These are phyloP conservation scores for Rutidosis leptorrhynchoides DNA, from an alignment of 129 eudicot species.

Conservation along the genomic window DNA sequence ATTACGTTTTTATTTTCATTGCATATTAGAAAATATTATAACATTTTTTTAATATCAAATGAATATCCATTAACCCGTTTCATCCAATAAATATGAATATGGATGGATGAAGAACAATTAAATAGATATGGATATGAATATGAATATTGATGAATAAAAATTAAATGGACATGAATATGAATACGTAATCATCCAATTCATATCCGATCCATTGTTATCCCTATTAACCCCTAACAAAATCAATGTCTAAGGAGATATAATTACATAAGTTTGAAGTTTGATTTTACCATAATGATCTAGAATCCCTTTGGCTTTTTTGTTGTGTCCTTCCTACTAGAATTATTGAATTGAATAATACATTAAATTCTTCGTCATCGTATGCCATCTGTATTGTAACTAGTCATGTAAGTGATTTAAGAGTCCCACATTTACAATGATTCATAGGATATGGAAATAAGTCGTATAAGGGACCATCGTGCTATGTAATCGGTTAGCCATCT, in stretches of 20 bases:
- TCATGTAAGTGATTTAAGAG: constrained; percentile 14
- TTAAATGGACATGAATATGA: too few relatives aligned
- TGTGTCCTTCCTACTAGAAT: background rate
- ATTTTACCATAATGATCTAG: constrained; percentile 1
- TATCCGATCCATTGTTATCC: too few relatives aligned
- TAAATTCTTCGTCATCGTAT: constrained; percentile 5
- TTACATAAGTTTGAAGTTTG: background rate
- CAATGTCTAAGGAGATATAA: background rate
- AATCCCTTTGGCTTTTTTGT: background rate
- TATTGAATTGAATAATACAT: background rate
- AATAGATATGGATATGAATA: too few relatives aligned
- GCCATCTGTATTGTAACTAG: constrained; percentile 14
- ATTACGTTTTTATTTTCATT: too few relatives aligned
- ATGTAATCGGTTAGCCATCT: constrained; percentile 20
- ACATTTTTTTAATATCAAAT: too few relatives aligned
- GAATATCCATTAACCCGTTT: too few relatives aligned
- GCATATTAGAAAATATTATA: too few relatives aligned
- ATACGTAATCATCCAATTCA: too few relatives aligned
- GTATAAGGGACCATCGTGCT: constrained; percentile 30
- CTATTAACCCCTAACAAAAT: too few relatives aligned
- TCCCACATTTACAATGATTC: constrained; percentile 31
- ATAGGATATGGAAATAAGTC: constrained; percentile 27
- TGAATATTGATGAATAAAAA: too few relatives aligned
- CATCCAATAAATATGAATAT: too few relatives aligned
- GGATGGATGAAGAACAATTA: too few relatives aligned